Conservation (phyloP, 169 alveolate genomes). For the Plasmodium berghei region DNA sequence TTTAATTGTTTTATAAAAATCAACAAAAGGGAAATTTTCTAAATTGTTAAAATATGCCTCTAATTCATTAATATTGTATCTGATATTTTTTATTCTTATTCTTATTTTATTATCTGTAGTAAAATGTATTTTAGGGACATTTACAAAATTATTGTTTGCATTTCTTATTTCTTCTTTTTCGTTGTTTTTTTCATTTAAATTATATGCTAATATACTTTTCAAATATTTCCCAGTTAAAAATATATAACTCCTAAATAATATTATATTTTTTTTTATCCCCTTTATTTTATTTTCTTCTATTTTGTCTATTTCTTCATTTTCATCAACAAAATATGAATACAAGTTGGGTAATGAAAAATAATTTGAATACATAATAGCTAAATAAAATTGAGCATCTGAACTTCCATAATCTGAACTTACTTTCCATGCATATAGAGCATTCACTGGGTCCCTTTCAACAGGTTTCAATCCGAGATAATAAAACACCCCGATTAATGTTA, state of each 20-base stretch:
- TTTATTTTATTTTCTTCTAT: no score
- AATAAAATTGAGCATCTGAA: conserved; percentile 70
- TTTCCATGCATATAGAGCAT: conserved; percentile 68
- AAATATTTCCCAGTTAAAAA: conserved; percentile 8
- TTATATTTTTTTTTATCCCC: conserved; percentile 13
- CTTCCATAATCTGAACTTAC: conserved; percentile 69
- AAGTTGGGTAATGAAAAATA: conserved; percentile 64
- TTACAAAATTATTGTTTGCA: conserved; percentile 3
- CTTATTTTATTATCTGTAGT: conserved; percentile 18
- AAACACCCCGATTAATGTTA: conserved; percentile 58
- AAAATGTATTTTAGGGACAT: conserved; percentile 20
- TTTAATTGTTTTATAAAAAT: conserved; percentile 8
- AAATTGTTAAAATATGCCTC: conserved; percentile 26
- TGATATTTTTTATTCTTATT: conserved; percentile 42
- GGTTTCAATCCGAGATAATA: conserved; percentile 62
- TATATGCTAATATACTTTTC: neutral
- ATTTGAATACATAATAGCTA: conserved; percentile 64
- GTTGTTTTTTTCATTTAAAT: neutral
- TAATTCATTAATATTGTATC: conserved; percentile 54
- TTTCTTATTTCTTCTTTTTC: neutral
- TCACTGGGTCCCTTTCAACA: conserved; percentile 35
- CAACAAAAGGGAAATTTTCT: conserved; percentile 24
- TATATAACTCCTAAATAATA: conserved; percentile 11
- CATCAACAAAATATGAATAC: conserved; percentile 44
- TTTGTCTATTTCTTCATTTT: neutral